Percentiles rank a stretch among this genome's conserved stretches.
Evolutionary conservation across 495 filamentous ascomycete species (phyloP).

Genomic region (Neurospora sp.): DNA sequence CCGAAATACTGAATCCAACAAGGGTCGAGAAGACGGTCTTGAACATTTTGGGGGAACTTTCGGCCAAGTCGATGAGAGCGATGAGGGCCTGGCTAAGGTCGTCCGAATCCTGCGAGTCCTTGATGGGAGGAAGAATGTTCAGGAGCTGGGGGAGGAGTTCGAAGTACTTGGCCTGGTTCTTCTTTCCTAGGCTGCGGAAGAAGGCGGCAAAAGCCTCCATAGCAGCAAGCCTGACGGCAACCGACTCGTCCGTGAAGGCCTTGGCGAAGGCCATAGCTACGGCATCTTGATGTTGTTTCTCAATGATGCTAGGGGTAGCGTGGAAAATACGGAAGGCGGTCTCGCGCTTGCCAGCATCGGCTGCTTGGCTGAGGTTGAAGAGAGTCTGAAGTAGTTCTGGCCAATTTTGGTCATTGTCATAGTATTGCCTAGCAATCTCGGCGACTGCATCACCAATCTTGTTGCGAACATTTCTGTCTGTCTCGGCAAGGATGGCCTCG

Average conservation of each 20-base stretch:
- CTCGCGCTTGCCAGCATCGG: slow-evolving; percentile 73
- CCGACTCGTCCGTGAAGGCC: slow-evolving; percentile 83
- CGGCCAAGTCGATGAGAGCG: slow-evolving; percentile 86
- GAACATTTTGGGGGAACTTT: slow-evolving; percentile 92
- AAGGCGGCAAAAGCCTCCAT: slow-evolving; percentile 96
- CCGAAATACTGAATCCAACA: slow-evolving; percentile 81
- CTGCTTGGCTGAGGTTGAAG: slow-evolving; percentile 78
- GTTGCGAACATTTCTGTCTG: slow-evolving; percentile 63
- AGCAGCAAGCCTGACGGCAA: slow-evolving; percentile 73
- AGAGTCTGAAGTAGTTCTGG: slow-evolving; percentile 78
- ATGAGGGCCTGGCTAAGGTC: slow-evolving; percentile 81
- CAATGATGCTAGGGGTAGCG: slow-evolving; percentile 91
- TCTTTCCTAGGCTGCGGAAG: slow-evolving; percentile 82
- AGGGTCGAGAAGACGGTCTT: slow-evolving; percentile 80
- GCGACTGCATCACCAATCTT: slow-evolving; percentile 96
- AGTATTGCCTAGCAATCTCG: slow-evolving; percentile 88
- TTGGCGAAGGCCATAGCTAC: slow-evolving; percentile 76
- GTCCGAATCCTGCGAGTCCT: slow-evolving; percentile 78
- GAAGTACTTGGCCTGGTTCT: slow-evolving; percentile 78
- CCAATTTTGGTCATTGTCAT: slow-evolving; percentile 81
- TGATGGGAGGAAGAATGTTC: slow-evolving; percentile 86
- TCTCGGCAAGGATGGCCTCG: slow-evolving; percentile 60
- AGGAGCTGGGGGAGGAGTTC: slow-evolving; percentile 76
- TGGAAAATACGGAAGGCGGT: slow-evolving; percentile 89
- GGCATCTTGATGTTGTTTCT: slow-evolving; percentile 83